Evolutionary conservation across 2,329 filamentous ascomycete genomes (phyloP).

Genomic region (Pseudogymnoascus sp.): DNA sequence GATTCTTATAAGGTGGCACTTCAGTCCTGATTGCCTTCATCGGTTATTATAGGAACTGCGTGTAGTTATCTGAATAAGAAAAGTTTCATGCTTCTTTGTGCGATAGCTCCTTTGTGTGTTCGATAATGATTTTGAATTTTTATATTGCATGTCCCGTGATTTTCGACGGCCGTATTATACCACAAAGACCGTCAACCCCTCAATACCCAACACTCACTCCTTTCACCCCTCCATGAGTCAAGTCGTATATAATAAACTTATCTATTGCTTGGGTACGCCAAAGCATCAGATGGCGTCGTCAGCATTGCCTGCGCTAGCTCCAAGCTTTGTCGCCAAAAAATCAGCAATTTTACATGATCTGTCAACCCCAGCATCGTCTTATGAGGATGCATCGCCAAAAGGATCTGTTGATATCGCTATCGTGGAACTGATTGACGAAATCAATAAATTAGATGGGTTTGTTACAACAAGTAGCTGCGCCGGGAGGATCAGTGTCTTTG

Average conservation of each 20-base stretch:
- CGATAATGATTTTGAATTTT: background rate
- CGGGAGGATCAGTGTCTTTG: constrained; percentile 78
- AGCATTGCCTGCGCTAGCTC: background rate
- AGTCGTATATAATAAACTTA: background rate
- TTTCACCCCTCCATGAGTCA: background rate
- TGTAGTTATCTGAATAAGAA: background rate
- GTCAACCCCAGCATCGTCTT: constrained; percentile 59
- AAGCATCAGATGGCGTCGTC: background rate
- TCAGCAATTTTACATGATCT: constrained; percentile 65
- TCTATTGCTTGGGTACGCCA: background rate
- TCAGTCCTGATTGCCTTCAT: background rate
- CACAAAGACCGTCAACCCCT: background rate
- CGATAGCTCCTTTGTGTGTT: background rate
- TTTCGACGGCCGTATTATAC: background rate
- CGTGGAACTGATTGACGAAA: constrained; percentile 65
- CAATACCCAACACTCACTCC: background rate
- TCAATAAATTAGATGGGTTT: constrained; percentile 68
- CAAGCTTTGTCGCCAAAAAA: constrained; percentile 57
- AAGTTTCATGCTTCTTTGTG: background rate
- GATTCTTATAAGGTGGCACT: background rate
- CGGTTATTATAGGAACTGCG: background rate
- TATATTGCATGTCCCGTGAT: background rate
- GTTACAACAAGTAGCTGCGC: constrained; percentile 94
- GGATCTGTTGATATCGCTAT: constrained; percentile 78
- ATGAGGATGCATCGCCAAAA: constrained; percentile 82